Evolutionary conservation across 495 filamentous ascomycete genomes (phyloP).

Genomic region (Hyaloscypha hepaticicola): DNA sequence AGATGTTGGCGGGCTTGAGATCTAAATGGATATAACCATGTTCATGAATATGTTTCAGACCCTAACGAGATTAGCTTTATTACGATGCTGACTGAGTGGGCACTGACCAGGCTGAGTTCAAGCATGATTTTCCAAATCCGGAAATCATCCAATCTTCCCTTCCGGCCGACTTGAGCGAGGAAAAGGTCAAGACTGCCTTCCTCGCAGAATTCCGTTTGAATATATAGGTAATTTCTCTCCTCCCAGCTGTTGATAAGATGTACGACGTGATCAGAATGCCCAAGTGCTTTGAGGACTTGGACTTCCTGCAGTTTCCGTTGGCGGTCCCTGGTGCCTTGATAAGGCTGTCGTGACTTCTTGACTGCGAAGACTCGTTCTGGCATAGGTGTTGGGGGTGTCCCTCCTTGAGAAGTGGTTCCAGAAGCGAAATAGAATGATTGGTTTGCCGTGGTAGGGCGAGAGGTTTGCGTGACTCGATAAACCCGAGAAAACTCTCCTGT

Average conservation of each 20-base stretch:
- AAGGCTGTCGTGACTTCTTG: constrained; percentile 85
- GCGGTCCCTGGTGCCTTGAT: constrained; percentile 70
- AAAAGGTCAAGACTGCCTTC: constrained; percentile 87
- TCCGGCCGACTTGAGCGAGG: constrained; percentile 70
- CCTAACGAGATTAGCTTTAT: constrained; percentile 47
- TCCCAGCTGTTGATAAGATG: constrained; percentile 86
- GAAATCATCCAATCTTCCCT: constrained; percentile 91
- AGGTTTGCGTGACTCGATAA: constrained; percentile 62
- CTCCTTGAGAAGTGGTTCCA: constrained; percentile 29
- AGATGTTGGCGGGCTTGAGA: constrained; percentile 90
- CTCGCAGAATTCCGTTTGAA: constrained; percentile 95
- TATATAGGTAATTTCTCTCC: constrained; percentile 75
- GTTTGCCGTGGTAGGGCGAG: constrained; percentile 37
- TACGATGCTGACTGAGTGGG: neutral
- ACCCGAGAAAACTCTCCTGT: constrained; percentile 92
- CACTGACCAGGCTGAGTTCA: constrained; percentile 72
- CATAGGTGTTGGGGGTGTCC: constrained; percentile 42
- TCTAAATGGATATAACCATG: constrained; percentile 90
- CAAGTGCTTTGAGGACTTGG: constrained; percentile 65
- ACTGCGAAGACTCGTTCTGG: constrained; percentile 75
- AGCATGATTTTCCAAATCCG: constrained; percentile 96
- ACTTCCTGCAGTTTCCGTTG: constrained; percentile 79
- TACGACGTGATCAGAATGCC: constrained; percentile 76
- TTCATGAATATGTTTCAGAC: constrained; percentile 83
- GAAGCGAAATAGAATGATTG: constrained; percentile 43